Conservation (phyloP, 805 yeast genomes). For the Nakazawaea anatomiae region DNA sequence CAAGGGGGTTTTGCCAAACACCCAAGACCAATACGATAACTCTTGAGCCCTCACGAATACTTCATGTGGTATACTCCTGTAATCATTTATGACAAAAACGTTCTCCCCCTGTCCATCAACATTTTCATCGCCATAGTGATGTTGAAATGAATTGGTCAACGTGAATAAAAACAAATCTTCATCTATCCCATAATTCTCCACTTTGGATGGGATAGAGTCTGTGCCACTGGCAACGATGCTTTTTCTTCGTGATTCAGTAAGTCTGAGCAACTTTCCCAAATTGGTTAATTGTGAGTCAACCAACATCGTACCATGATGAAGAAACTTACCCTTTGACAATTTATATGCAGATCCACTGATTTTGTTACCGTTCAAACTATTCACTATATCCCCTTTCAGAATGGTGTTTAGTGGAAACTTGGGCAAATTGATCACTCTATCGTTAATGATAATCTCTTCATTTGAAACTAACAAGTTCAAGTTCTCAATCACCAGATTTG, state of each 20-base stretch:
- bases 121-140: constrained; percentile 16
- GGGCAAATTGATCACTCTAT: constrained; percentile 13
- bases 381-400: constrained; percentile 74
- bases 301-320: constrained; percentile 96
- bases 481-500: constrained; percentile 37
- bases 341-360: constrained; percentile 94
- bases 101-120: background rate
- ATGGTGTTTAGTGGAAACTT: constrained; percentile 41
- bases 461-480: constrained; percentile 20
- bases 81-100: constrained; percentile 19
- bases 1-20: constrained; percentile 67
- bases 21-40: constrained; percentile 66
- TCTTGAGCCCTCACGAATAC: constrained; percentile 32
- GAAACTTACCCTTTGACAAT: constrained; percentile 71
- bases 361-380: constrained; percentile 39
- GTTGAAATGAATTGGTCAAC: constrained; percentile 30
- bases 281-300: constrained; percentile 57
- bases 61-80: constrained; percentile 26
- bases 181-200: constrained; percentile 53
- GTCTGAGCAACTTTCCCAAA: constrained; percentile 51
- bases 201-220: constrained; percentile 76
- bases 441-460: constrained; percentile 9
- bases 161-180: constrained; percentile 39
- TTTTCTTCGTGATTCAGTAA: constrained; percentile 14
- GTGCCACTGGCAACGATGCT: constrained; percentile 34